phyloP scores from a whole-genome alignment of 306 rosid species.

The Inga oerstediana region DNA sequence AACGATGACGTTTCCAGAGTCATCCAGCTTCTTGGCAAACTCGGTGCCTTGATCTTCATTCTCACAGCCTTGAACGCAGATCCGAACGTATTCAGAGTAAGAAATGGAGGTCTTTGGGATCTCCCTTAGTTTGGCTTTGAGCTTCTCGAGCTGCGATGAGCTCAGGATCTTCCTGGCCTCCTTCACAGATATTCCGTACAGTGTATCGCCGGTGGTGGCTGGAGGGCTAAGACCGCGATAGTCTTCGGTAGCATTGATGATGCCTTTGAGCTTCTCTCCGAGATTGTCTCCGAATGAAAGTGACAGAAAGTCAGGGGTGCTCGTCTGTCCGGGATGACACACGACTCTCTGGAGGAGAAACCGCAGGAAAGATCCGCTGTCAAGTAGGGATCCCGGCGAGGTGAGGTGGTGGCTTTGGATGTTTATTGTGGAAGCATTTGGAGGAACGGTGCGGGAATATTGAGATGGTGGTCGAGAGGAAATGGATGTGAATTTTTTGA shows the following conservation, averaged over 20 bases:
- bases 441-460: neutral
- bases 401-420: constrained; percentile 46
- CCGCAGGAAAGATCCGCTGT: constrained; percentile 51
- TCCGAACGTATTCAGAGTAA: constrained; percentile 54
- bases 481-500: neutral
- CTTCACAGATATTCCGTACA: constrained; percentile 44
- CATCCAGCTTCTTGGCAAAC: constrained; percentile 73
- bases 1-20: constrained; percentile 80
- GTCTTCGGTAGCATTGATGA: constrained; percentile 29
- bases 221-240: constrained; percentile 3
- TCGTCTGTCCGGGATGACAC: constrained; percentile 40
- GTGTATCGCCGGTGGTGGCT: neutral
- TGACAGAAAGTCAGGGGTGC: constrained; percentile 57
- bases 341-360: constrained; percentile 52
- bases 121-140: constrained; percentile 60
- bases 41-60: constrained; percentile 58
- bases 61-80: constrained; percentile 61
- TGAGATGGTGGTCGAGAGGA: neutral
- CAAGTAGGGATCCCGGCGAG: constrained; percentile 32
- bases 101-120: constrained; percentile 54
- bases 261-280: constrained; percentile 43
- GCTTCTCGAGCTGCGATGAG: constrained; percentile 61
- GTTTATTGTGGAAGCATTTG: constrained; percentile 24
- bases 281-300: constrained; percentile 64
- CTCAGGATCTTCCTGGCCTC: constrained; percentile 75